These are phyloP conservation scores for Protea cynaroides DNA, from an alignment of 164 flowering plant species.

Conservation along the genomic window DNA sequence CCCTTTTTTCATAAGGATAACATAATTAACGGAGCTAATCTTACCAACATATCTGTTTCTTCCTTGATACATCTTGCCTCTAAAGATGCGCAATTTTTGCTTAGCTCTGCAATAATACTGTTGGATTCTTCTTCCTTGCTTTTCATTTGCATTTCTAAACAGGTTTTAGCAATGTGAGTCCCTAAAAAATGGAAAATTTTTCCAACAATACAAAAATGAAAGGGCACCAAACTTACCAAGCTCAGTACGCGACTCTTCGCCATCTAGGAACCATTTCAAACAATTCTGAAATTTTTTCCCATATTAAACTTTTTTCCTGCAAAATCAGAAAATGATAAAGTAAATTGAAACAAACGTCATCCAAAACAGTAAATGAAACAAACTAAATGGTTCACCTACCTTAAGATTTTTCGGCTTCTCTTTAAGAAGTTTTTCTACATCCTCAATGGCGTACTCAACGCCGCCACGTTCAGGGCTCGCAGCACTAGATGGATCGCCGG, in stretches of 20 bases:
- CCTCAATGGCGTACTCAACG: conserved; percentile 68
- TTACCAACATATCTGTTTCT: conserved; percentile 62
- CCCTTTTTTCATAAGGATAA: not conserved
- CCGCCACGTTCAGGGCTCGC: conserved; percentile 60
- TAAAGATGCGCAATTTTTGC: conserved; percentile 29
- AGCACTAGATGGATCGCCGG: conserved; percentile 29
- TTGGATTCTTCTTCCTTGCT: conserved; percentile 63
- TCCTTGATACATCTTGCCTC: conserved; percentile 49
- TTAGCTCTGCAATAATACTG: conserved; percentile 39
- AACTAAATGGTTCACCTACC: conserved; percentile 28
- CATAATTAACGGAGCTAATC: conserved; percentile 3
- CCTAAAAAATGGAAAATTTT: too few relatives aligned
- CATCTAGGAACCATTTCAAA: conserved; percentile 69
- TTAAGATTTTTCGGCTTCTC: conserved; percentile 79
- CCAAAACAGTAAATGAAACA: not conserved
- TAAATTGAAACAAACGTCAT: too few relatives aligned
- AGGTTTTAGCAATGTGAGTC: not conserved
- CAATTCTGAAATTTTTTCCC: conserved; percentile 59
- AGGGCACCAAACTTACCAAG: conserved; percentile 33
- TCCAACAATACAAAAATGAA: not conserved
- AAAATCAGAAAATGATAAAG: conserved; percentile 6
- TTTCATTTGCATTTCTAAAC: conserved; percentile 40
- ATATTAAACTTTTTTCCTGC: conserved; percentile 62
- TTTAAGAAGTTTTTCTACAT: conserved; percentile 63
- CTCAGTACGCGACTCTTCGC: conserved; percentile 44